Evolutionary conservation across 805 yeast genomes (phyloP), one percentile per base, ranked within the genome.

Genomic region (Ogataea minuta): DNA sequence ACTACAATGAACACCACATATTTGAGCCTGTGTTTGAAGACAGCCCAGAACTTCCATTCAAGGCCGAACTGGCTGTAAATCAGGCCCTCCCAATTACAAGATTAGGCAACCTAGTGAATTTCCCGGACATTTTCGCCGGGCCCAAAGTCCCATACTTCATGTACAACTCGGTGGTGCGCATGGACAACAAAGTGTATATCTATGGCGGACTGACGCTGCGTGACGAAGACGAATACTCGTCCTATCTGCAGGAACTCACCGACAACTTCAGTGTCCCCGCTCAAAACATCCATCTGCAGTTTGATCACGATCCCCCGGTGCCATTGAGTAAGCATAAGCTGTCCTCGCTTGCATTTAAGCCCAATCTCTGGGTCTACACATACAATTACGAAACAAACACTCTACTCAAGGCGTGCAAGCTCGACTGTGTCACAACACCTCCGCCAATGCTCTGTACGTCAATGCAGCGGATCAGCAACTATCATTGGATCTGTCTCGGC

Each of bases 401-500:
- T 7, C 38, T 71, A 6, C 47, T 50, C 4, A 56, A 54, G 10
- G 25, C 53, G 8, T 31, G 48, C 28, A 49, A 54, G 28, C 36
- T 52, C 31, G 35, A 28, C n/a, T 24, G 26, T 8, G 9, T 27
- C 23, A 16, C 33, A 11, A 35, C 21, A 8, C 88, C 89, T 0
- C 72, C 75, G 3, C 71, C 80, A 3, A 51, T 81, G 13, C 53
- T 74, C 30, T 71, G 77, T 39, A 62, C 77, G 56, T 52, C 68
- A 5, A 68, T 74, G 12, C 66, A 76, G 7, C 67, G 62, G 39
- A 62, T 84, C 4, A 74, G 84, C 4, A 65, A 70, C n/a, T 60
- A 77, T 25, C 80, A 80, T 50, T 67, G 78, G 11, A 70, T 82
- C 46, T 71, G 73, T 43, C 81, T 76, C 53, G 95, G 91, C n/a